Evolutionary conservation across 176 grass and related monocot species (phyloP), one percentile per base, ranked within the genome.

Genomic region (Alopecurus myosuroides): DNA sequence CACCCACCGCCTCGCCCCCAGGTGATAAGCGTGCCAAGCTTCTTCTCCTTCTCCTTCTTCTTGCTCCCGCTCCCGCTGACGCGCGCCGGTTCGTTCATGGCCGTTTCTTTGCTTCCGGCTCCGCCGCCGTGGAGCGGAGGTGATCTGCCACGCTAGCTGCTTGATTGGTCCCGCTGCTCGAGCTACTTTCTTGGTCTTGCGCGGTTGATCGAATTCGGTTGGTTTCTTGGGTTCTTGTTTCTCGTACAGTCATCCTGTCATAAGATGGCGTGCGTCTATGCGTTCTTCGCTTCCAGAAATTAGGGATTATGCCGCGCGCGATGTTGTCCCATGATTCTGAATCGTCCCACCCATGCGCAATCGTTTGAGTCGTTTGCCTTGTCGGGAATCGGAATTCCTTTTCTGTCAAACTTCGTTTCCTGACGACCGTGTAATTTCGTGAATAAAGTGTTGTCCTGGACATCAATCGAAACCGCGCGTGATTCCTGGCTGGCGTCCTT

Each of bases 201-300:
- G 70, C 11, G 29, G 70, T 42, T 58, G 19, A 62, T 89, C 77
- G 50, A 49, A 57, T 70, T 85, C 34, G 11, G 13, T 20, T 41
- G n/a, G 33, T 70, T 77, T 61, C n/a, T n/a, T n/a, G 70, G 82
- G 48, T 81, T 88, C 22, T 88, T 64, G 64, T 19, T 2, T 22
- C 46, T n/a, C n/a, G n/a, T n/a, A n/a, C n/a, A n/a, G n/a, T 55
- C 51, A 55, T 17, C 15, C 20, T 22, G 4, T 12, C 55, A 58
- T 3, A 11, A 58, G 55, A 58, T 58, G 64, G n/a, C 46, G 8
- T 51, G 46, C 33, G n/a, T n/a, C n/a, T n/a, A 17, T 74, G 12
- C 34, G 28, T 25, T 39, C 5, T 70, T 70, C 9, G 9, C 9
- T 73, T 31, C 12, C 69, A 15, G 2, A 73, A 83, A 6, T n/a